Evolutionary conservation across 768 basidiomycete genomes (phyloP), one percentile per base, ranked within the genome.

Genomic region (Mycena capillaripes): DNA sequence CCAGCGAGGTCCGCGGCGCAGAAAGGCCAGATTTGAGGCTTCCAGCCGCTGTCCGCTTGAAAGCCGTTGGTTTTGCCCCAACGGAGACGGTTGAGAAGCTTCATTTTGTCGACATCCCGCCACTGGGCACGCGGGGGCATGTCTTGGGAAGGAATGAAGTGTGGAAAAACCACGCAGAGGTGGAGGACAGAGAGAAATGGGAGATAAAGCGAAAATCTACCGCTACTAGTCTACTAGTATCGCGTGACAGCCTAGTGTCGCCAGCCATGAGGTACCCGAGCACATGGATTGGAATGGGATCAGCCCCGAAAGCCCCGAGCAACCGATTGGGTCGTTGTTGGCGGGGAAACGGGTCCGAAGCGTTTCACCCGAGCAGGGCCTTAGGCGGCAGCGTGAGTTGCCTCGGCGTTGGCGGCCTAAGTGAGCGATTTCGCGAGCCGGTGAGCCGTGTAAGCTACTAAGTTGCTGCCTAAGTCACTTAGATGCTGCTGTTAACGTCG

Each of bases 41-140:
- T 66, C 65, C 55, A 66, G 38, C 65, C 65, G 40, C 65, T 66
- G 40, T 66, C 65, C 32, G 55, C 46, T 27, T 56, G 65, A 27
- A 36, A 29, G 12, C 53, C 36, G 36, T 57, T 42, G 3, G 23
- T 30, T 40, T 66, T 57, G 53, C 65, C 30, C 52, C 21, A 32
- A 66, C 36, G 30, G n/a, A 29, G 48, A 25, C 32, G 48, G 48
- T 19, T 50, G 2, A 50, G 8, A 21, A 50, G 48, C 19, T 9
- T 23, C 3, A 48, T 34, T 14, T 66, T 48, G 65, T 66, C 65
- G 21, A 48, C 53, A 32, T 56, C 65, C 6, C 65, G 30, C 65
- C 65, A 66, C 6, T 42, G 27, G 61, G 29, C 61, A 36, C 46
- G 46, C 16, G 32, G 63, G 30, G 32, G 8, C 63, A 30, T 62